phyloP scores from a whole-genome alignment of 805 yeast genomes.

The Limtongozyma cylindracea region DNA sequence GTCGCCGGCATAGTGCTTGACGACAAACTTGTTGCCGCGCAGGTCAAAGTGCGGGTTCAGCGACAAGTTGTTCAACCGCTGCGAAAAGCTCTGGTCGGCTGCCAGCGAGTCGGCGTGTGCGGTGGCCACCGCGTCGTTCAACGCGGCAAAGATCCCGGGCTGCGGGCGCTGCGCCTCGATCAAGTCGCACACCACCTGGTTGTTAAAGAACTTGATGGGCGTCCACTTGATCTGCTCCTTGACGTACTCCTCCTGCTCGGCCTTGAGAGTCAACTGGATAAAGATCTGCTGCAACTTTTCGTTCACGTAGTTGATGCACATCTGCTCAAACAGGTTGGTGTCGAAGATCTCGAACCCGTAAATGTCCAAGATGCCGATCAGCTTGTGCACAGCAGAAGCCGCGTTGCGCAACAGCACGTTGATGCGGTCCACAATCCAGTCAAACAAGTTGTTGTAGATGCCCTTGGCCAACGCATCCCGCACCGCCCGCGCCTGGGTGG shows the following conservation, averaged over 20 bases:
- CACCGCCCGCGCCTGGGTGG: constrained; percentile 84
- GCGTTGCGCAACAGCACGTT: constrained; percentile 40
- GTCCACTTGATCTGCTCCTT: constrained; percentile 94
- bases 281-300: constrained; percentile 93
- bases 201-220: constrained; percentile 89
- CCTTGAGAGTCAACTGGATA: constrained; percentile 81
- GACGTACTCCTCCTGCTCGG: constrained; percentile 94
- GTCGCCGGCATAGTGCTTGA: constrained; percentile 97
- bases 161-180: constrained; percentile 78
- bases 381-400: constrained; percentile 20
- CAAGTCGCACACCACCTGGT: constrained; percentile 87
- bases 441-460: constrained; percentile 74
- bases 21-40: constrained; percentile 65
- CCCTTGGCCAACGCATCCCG: constrained; percentile 92
- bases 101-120: constrained; percentile 96
- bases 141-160: constrained; percentile 88
- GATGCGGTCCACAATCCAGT: constrained; percentile 89
- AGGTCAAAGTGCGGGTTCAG: constrained; percentile 77
- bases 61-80: constrained; percentile 62
- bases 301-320: constrained; percentile 87
- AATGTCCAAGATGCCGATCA: constrained; percentile 85
- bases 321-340: constrained; percentile 83
- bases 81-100: constrained; percentile 90
- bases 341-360: constrained; percentile 94
- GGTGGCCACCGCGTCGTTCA: constrained; percentile 92